Evolutionary conservation across 352 stramenopile species (phyloP).

Genomic region (Phytophthora niederhauseri): DNA sequence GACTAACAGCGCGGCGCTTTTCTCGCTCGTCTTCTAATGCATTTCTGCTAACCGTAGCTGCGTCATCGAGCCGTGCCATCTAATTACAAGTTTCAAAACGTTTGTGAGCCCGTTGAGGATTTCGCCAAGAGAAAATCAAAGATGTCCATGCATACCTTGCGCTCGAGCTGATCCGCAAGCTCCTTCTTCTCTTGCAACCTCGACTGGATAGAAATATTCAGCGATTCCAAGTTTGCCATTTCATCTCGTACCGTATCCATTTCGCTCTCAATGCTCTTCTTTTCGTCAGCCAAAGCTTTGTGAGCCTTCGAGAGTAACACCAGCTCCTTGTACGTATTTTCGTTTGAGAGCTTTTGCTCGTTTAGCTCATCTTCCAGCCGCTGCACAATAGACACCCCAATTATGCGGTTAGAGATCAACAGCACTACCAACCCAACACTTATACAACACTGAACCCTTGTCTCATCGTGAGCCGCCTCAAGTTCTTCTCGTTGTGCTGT

Average conservation of each 20-base stretch:
- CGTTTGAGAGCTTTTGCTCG: constrained; percentile 59
- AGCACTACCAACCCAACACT: not conserved
- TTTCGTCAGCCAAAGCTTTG: constrained; percentile 71
- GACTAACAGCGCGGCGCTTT: constrained; percentile 44
- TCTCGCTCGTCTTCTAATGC: constrained; percentile 70
- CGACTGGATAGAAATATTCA: constrained; percentile 64
- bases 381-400: constrained; percentile 30
- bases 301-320: constrained; percentile 82
- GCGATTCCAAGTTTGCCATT: constrained; percentile 55
- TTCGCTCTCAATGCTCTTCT: constrained; percentile 50
- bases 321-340: constrained; percentile 81
- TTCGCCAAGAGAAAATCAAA: not conserved
- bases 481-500: constrained; percentile 69
- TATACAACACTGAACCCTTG: constrained; percentile 38
- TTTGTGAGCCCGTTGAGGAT: constrained; percentile 7
- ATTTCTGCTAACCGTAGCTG: constrained; percentile 44
- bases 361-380: constrained; percentile 63
- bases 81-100: constrained; percentile 25
- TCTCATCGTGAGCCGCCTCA: constrained; percentile 52
- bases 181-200: constrained; percentile 73
- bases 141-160: constrained; percentile 47
- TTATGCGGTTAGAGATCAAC: not conserved
- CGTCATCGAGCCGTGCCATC: constrained; percentile 62
- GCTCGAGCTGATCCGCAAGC: constrained; percentile 59
- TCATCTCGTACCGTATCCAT: constrained; percentile 57